A percentile compares a stretch with the other conserved stretches of the same genome.
phyloP scores from a whole-genome alignment of 306 rosid genomes.

The Parietaria judaica region DNA sequence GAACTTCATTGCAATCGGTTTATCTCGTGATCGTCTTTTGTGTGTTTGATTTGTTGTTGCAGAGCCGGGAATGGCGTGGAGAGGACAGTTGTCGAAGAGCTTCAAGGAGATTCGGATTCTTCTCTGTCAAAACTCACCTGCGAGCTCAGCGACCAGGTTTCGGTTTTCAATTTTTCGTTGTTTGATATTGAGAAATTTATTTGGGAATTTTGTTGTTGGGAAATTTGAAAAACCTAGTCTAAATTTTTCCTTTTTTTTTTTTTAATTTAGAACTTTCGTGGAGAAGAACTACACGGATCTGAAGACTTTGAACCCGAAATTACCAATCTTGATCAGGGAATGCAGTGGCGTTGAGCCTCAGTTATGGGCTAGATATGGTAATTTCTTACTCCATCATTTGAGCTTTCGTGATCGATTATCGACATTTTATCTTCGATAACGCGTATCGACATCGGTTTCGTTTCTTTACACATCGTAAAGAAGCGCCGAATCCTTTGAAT shows the following conservation, averaged over 20 bases:
- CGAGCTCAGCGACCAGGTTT: conserved; percentile 80
- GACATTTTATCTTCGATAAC: neutral
- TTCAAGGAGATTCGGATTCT: conserved; percentile 83
- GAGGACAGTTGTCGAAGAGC: conserved; percentile 60
- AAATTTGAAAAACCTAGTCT: neutral
- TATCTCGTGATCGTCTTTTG: neutral
- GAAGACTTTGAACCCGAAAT: conserved; percentile 69
- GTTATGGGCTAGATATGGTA: conserved; percentile 97
- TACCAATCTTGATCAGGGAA: conserved; percentile 91
- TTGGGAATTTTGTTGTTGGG: neutral
- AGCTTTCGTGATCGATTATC: neutral
- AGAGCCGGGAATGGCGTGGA: conserved; percentile 68
- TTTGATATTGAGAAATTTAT: neutral
- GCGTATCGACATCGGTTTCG: neutral
- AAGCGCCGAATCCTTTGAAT: no score
- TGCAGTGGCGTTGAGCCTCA: conserved; percentile 80
- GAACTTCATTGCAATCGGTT: no score
- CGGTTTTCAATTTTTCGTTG: neutral
- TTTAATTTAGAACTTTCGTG: conserved; percentile 56
- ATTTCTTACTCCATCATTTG: conserved; percentile 1
- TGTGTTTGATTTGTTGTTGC: neutral
- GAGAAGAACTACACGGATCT: conserved; percentile 81
- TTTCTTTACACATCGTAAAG: neutral
- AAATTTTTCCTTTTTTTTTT: neutral
- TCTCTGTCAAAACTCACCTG: conserved; percentile 86